These are phyloP conservation scores for Cytospora paraplurivora DNA, from an alignment of 2,329 filamentous ascomycete species.

Conservation along the genomic window DNA sequence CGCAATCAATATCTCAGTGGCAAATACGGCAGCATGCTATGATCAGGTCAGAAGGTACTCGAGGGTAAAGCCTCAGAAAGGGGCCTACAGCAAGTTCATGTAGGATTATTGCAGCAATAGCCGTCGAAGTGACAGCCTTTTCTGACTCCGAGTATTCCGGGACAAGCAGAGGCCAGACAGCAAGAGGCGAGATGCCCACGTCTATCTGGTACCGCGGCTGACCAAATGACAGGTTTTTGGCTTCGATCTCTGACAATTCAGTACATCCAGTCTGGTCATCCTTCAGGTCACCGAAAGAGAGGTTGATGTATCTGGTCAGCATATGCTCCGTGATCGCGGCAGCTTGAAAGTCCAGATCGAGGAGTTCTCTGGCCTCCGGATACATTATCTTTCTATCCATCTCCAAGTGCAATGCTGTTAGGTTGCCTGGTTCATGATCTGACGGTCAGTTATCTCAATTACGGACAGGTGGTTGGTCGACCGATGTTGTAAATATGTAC, in stretches of 20 bases:
- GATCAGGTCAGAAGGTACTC: background rate
- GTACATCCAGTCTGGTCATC: background rate
- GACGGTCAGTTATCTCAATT: background rate
- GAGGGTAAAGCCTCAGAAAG: background rate
- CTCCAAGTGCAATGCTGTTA: slow-evolving; percentile 7
- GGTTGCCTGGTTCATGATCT: background rate
- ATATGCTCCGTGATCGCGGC: background rate
- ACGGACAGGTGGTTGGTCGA: background rate
- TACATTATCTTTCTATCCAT: background rate
- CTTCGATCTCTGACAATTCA: background rate
- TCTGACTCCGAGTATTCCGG: slow-evolving; percentile 3
- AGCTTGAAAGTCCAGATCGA: background rate
- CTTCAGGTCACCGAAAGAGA: background rate
- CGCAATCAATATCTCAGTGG: background rate
- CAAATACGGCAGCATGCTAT: background rate
- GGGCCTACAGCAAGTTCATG: slow-evolving; percentile 10
- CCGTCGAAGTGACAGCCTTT: background rate
- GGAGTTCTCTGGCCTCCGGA: slow-evolving; percentile 7
- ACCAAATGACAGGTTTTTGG: background rate
- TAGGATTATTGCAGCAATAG: background rate
- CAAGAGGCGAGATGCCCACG: background rate
- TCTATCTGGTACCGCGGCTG: background rate
- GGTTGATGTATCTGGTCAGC: background rate
- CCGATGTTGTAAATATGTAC: accelerated
- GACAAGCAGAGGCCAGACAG: background rate